Base-by-base conservation (phyloP, 768 basidiomycete species). In the Termitomyces sp. region DNA sequence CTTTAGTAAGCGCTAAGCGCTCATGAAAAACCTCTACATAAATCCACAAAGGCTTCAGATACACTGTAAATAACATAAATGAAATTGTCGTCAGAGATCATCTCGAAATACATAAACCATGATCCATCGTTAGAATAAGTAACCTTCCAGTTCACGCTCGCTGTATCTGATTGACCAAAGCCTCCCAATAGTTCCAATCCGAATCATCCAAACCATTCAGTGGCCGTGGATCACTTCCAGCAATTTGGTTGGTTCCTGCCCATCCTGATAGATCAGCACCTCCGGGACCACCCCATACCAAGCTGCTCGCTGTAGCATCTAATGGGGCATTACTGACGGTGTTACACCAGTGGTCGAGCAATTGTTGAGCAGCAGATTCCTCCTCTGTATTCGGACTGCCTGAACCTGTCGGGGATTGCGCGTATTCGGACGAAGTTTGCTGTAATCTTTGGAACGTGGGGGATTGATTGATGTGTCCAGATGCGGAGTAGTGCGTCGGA, bases 311-410 rank as follows among this genome's bases (percentile, higher is more conserved):
- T 3, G 79, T 70, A 22, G 79, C 76, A 65, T 89, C 86, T 2
- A 84, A 66, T 2, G 82, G 80, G 12, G 86, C 81, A 60, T 87
- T 89, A 68, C 84, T 89, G 65, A 92, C 84, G n/a, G 87, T 86
- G 63, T 87, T 88, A 68, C 86, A 90, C 92, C 92, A 94, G 63
- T 92, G 89, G 71, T 94, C 91, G 51, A 94, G 76, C 58, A 94
- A 71, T 12, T 84, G 84, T 68, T 94, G 92, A 4, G 91, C 91
- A 7, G 88, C 78, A 28, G 83, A 85, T 68, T 92, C 87, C 11
- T 90, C 91, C 51, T 92, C 92, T 48, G 81, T 87, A 60, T 76
- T 80, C 1, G 89, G 91, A 68, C 90, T 91, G n/a, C 83, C 84
- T 24, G 88, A 83, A 18, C 82, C 85, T 1, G 84, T 83, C 42